Base-by-base conservation (phyloP, 2,329 filamentous ascomycete species). In the Penicillium sp. region DNA sequence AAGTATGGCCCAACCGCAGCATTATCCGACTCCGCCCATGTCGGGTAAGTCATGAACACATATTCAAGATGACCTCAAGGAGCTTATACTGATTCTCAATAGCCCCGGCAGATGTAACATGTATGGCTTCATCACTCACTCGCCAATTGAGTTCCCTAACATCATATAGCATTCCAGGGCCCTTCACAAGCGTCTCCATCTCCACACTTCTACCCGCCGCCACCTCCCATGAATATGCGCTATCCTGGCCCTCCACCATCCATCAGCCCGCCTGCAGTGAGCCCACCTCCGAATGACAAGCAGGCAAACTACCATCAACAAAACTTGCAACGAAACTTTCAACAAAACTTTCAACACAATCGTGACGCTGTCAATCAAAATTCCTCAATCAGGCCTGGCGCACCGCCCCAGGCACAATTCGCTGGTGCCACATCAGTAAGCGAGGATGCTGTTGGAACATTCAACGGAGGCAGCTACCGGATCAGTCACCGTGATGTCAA, bases 401-500 rank as follows among this genome's bases (percentile, higher is more conserved):
- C 74, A 0, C 71, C 76, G 2, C 49, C 72, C 3, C 64, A 67
- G 28, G 72, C 71, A 3, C 78, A 85, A 47, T 89, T 91, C 54
- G 66, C 75, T 5, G 87, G 86, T 24, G 81, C 79, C 0, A 69
- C 70, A 26, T 73, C 82, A 3, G 80, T 84, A 0, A 77, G 79
- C 0, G 75, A 81, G 24, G 93, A 97, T 67, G 90, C 95, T 58
- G 81, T 95, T 1, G 93, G 93, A n/a, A 93, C 86, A 0, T 98
- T 97, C 75, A 97, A 97, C 65, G 93, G 93, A 13, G 93, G 93
- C 10, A 91, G 87, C 63, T 98, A 91, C 66, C 80, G 93, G 35
- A 89, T 97, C 64, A 93, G 87, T 61, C 93, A 98, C 64, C 79
- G 93, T 18, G 89, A 96, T 67, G 85, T 82, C 48, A 98, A 97